These are phyloP conservation scores for Emmonsiellopsis sp. DNA, from an alignment of 2,329 filamentous ascomycete genomes.

Conservation along the genomic window DNA sequence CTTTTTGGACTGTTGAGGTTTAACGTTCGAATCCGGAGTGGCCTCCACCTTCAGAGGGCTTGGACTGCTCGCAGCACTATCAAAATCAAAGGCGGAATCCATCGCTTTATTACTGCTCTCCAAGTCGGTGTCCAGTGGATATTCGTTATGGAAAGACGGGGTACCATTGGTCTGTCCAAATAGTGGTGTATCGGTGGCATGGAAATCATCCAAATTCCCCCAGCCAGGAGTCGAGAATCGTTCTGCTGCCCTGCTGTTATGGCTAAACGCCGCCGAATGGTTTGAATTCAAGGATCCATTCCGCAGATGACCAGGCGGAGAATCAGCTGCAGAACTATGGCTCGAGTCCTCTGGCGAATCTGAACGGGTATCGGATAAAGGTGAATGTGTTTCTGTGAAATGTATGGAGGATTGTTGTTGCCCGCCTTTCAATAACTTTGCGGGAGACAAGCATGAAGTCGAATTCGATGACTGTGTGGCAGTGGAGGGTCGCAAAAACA, in stretches of 20 bases:
- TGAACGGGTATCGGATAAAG: conserved; percentile 32
- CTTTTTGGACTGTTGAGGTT: conserved; percentile 16
- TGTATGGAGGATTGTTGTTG: conserved; percentile 5
- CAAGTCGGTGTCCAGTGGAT: conserved; percentile 28
- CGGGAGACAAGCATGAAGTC: conserved; percentile 22
- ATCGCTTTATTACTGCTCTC: conserved; percentile 39
- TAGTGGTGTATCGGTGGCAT: conserved; percentile 31
- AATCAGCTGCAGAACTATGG: conserved; percentile 35
- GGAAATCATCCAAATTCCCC: conserved; percentile 27
- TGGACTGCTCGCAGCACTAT: conserved; percentile 39
- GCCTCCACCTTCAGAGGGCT: conserved; percentile 30
- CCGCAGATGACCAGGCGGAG: conserved; percentile 31
- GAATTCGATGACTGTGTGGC: conserved; percentile 21
- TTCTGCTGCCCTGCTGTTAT: conserved; percentile 6
- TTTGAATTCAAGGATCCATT: conserved; percentile 33
- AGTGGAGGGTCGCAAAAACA: conserved; percentile 28
- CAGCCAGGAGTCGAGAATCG: conserved; percentile 27
- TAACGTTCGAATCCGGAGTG: conserved; percentile 16
- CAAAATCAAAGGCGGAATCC: conserved; percentile 42
- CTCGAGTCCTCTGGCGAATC: conserved; percentile 37
- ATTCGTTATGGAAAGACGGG: conserved; percentile 23
- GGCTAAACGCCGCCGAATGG: conserved; percentile 27
- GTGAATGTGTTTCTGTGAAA: conserved; percentile 18
- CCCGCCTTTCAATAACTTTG: conserved; percentile 15
- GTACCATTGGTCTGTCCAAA: conserved; percentile 31